Base-by-base conservation (phyloP, 2,329 filamentous ascomycete genomes). In the Neonectria magnoliae region DNA sequence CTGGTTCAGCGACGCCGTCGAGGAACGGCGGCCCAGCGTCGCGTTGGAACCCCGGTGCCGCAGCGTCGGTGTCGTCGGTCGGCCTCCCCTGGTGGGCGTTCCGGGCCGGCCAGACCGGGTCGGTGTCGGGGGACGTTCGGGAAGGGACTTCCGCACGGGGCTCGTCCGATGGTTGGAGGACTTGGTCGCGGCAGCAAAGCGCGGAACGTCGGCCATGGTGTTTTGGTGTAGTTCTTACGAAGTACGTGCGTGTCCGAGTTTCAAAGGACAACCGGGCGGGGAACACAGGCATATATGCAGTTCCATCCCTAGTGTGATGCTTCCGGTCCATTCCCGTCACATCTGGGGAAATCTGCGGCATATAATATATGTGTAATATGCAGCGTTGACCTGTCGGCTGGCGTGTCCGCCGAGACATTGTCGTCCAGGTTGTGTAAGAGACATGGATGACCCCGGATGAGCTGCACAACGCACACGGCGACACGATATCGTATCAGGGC, bases 121-220 rank as follows among this genome's bases (percentile, higher is more conserved):
- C 7, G 70, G 67, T 16, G 65, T 72, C 1, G 59, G 11, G 2
- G 70, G 64, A 7, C 62, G 60, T 1, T 72, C 69, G 2, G 54
- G 61, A 4, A 63, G 61, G 3, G 57, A 4, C 5, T 67, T 65
- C 18, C 68, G 65, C 22, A 69, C 45, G 13, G 70, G 70, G 51
- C 70, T 72, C 25, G 60, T 71, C 33, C 68, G 57, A 6, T 68
- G 65, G 1, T 55, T 22, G 13, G 71, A 73, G 20, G 70, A 65
- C 60, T 64, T 56, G n/a, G 71, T 73, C 13, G 65, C 68, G 31
- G 69, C 71, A 13, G 71, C 68, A 42, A 71, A 73, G 31, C 71
- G 71, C 57, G 71, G 71, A 20, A 45, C 41, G n/a, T 65, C 54
- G 8, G 59, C 36, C 68, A 68, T 70, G 33, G n/a, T 56, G 53